phyloP scores from a whole-genome alignment of 2,329 filamentous ascomycete species.

The Pochonia chlamydosporia region DNA sequence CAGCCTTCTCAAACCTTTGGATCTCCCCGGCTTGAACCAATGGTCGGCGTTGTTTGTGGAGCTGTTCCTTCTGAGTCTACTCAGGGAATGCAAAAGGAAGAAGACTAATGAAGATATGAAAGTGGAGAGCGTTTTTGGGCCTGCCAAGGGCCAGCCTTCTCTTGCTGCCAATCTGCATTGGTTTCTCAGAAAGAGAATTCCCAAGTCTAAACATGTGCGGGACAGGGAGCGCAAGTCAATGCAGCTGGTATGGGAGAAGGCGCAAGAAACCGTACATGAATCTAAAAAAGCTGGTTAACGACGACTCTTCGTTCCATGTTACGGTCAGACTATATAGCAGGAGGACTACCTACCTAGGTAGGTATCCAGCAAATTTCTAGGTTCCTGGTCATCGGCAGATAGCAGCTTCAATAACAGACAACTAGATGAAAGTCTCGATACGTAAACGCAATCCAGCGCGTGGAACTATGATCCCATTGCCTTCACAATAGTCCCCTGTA shows the following conservation, averaged over 20 bases:
- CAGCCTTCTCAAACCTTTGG: slow-evolving; percentile 60
- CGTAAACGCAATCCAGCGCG: no score
- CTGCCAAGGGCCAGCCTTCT: slow-evolving; percentile 56
- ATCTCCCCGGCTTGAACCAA: slow-evolving; percentile 69
- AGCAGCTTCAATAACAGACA: no score
- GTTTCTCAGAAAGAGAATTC: slow-evolving; percentile 71
- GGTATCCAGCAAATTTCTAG: no score
- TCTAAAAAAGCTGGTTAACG: slow-evolving; percentile 4
- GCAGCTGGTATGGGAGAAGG: slow-evolving; percentile 26
- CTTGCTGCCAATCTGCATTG: slow-evolving; percentile 71
- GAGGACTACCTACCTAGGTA: no score
- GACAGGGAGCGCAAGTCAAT: slow-evolving; percentile 43
- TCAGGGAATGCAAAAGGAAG: slow-evolving; percentile 55
- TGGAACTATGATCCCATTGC: no score
- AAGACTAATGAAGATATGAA: slow-evolving; percentile 46
- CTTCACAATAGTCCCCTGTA: no score
- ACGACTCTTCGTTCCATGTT: background rate
- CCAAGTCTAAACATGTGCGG: slow-evolving; percentile 53
- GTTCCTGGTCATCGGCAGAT: no score
- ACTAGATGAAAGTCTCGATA: no score
- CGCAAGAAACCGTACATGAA: slow-evolving; percentile 21
- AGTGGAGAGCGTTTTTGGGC: slow-evolving; percentile 61
- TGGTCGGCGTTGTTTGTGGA: slow-evolving; percentile 77
- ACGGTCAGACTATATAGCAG: no score
- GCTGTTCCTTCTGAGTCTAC: slow-evolving; percentile 68